Percentiles rank a stretch among this genome's conserved stretches.
phyloP scores from a whole-genome alignment of 2,329 filamentous ascomycete genomes.

The Chaetomium sp. region DNA sequence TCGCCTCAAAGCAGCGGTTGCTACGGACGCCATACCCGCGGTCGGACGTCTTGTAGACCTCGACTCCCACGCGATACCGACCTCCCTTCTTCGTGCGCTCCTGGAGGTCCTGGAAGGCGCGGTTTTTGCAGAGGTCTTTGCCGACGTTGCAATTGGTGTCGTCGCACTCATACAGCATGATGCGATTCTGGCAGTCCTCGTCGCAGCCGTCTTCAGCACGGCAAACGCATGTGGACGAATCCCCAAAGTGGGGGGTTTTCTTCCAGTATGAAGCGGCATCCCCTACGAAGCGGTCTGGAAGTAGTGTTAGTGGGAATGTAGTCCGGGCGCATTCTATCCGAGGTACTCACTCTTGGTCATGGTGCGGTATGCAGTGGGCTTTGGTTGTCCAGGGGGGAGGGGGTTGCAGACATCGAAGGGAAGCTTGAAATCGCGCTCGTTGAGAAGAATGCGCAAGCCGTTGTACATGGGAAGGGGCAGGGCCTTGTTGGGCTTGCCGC shows the following conservation, averaged over 20 bases:
- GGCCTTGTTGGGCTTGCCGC: slow-evolving; percentile 44
- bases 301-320: slow-evolving; percentile 13
- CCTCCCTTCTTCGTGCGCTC: slow-evolving; percentile 70
- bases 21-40: slow-evolving; percentile 87
- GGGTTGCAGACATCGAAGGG: slow-evolving; percentile 89
- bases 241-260: slow-evolving; percentile 65
- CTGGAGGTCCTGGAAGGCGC: slow-evolving; percentile 75
- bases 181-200: slow-evolving; percentile 86
- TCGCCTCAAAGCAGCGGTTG: slow-evolving; percentile 77
- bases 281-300: slow-evolving; percentile 78
- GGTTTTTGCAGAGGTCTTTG: slow-evolving; percentile 70
- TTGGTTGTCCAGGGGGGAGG: slow-evolving; percentile 75
- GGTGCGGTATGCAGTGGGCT: slow-evolving; percentile 88
- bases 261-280: slow-evolving; percentile 77
- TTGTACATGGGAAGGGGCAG: slow-evolving; percentile 75
- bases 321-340: neutral
- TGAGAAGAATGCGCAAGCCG: slow-evolving; percentile 63
- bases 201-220: slow-evolving; percentile 72
- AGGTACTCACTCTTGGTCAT: slow-evolving; percentile 73
- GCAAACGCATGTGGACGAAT: slow-evolving; percentile 75
- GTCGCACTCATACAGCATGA: slow-evolving; percentile 97
- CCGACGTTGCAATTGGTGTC: slow-evolving; percentile 79
- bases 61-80: slow-evolving; percentile 86
- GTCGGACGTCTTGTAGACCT: slow-evolving; percentile 85
- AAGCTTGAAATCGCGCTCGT: slow-evolving; percentile 76